Percentiles rank a stretch among this genome's conserved stretches.
Conservation (phyloP, 78 protist genomes). For the Dictyostelium capitatum region DNA sequence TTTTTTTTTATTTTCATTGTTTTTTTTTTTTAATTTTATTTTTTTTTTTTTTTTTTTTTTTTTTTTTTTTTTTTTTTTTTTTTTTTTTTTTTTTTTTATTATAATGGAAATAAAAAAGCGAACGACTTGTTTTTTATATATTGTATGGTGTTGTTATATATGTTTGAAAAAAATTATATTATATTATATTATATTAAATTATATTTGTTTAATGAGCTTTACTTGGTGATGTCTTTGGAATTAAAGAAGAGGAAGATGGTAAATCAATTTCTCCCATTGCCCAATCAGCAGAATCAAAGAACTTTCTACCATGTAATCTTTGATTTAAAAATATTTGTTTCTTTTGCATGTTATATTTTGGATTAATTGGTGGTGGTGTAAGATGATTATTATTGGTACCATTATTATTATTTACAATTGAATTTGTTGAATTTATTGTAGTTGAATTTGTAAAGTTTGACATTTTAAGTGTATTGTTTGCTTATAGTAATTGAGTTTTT, state of each 20-base stretch:
- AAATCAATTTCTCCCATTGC: background rate
- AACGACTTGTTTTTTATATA: background rate
- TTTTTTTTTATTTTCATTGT: too few species aligned
- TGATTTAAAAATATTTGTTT: slow-evolving; percentile 10
- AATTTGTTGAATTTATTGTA: background rate
- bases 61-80: background rate
- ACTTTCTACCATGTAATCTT: slow-evolving; percentile 35
- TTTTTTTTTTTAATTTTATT: too few species aligned
- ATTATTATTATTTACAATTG: background rate
- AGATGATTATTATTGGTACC: background rate
- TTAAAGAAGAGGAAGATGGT: background rate
- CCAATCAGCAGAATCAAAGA: slow-evolving; percentile 70
- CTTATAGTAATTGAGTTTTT: background rate
- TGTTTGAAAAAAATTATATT: background rate
- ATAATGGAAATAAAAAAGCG: background rate
- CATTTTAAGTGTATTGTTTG: background rate
- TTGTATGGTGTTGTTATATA: background rate
- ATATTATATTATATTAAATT: background rate
- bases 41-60: too few species aligned
- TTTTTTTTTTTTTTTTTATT: background rate
- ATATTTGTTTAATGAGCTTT: background rate
- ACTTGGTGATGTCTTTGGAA: background rate
- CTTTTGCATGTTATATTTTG: slow-evolving; percentile 29
- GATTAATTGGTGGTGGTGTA: slow-evolving; percentile 12
- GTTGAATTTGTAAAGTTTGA: background rate